Percentiles rank a stretch among this genome's conserved stretches.
These are phyloP conservation scores for Raphanus raphanistrum DNA, from an alignment of 345 rosid species.

Conservation along the genomic window DNA sequence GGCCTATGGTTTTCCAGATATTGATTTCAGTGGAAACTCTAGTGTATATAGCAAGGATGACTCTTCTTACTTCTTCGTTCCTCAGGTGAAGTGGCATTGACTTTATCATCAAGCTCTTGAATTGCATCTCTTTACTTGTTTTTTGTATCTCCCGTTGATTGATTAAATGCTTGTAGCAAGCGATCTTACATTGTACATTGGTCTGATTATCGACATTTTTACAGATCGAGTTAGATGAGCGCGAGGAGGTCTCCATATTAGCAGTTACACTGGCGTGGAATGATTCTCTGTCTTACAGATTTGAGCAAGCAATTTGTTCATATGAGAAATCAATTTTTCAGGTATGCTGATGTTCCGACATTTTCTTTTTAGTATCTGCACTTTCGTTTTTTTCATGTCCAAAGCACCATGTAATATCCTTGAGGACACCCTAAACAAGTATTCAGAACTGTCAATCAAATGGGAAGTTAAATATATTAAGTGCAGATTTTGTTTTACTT, in stretches of 20 bases:
- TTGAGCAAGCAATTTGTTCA: constrained; percentile 63
- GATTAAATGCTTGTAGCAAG: constrained; percentile 8
- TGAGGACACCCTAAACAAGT: neutral
- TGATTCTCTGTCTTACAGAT: constrained; percentile 48
- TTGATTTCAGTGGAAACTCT: constrained; percentile 45
- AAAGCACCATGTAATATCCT: neutral
- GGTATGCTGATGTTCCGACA: constrained; percentile 43
- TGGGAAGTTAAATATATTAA: neutral
- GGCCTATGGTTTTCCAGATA: constrained; percentile 76
- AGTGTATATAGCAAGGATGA: constrained; percentile 60
- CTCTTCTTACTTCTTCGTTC: constrained; percentile 70
- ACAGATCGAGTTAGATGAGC: constrained; percentile 88
- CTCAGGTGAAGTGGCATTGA: constrained; percentile 59
- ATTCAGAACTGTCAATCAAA: constrained; percentile 11
- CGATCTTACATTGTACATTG: constrained; percentile 2
- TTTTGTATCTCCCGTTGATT: constrained; percentile 9
- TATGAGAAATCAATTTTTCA: constrained; percentile 57
- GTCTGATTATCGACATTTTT: constrained; percentile 16
- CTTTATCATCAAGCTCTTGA: neutral
- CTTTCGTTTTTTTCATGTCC: neutral
- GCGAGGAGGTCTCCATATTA: constrained; percentile 58
- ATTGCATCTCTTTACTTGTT: neutral
- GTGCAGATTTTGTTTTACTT: constrained; percentile 9
- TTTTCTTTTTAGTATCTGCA: neutral
- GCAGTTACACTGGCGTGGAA: constrained; percentile 77